Evolutionary conservation across 2,329 filamentous ascomycete species (phyloP), one percentile per base, ranked within the genome.

Genomic region (Penicillium thymicola): DNA sequence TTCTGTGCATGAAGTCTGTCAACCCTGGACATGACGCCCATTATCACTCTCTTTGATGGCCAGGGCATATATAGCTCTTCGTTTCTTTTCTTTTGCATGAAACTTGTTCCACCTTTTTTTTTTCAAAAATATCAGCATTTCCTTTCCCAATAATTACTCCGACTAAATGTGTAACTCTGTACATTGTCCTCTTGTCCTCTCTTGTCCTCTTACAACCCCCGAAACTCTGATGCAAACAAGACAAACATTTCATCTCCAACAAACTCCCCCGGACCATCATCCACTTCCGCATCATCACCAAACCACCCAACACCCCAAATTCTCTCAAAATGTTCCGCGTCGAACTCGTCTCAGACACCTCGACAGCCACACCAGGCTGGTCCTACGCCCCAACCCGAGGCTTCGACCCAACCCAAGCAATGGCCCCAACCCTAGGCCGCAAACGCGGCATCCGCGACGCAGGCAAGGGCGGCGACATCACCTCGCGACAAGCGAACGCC

Each of bases 311-410:
- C 23, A 23, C 51, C 10, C 40, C 47, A 45, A 40, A 41, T 2
- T 28, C 4, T 11, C 42, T 4, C 46, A 53, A 43, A 40, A 87
- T 86, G 81, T 84, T 84, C 64, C 88, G 89, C 67, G 90, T 97
- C 67, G 87, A 95, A 75, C 88, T 96, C 65, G 79, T 97, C 55
- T 89, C 90, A 36, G 86, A 85, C 68, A 79, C 85, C 28, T 86
- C 85, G 16, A 84, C 85, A 43, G 79, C 83, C 43, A 89, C 90
- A 1, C 92, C 93, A 1, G 93, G 93, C 68, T 97, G 92, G 89
- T 91, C 91, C 13, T 96, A 96, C 72, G 90, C 97, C 1, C 87
- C 92, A 30, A 90, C 96, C 70, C 86, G 83, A 16, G 70, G 82
- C 73, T 81, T 83, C 54, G 81, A 84, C 54, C 81, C 83, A 13